Percentiles rank a stretch among this genome's conserved stretches.
Conservation (phyloP, 495 filamentous ascomycete species). For the Penicillium macrosclerotiorum region DNA sequence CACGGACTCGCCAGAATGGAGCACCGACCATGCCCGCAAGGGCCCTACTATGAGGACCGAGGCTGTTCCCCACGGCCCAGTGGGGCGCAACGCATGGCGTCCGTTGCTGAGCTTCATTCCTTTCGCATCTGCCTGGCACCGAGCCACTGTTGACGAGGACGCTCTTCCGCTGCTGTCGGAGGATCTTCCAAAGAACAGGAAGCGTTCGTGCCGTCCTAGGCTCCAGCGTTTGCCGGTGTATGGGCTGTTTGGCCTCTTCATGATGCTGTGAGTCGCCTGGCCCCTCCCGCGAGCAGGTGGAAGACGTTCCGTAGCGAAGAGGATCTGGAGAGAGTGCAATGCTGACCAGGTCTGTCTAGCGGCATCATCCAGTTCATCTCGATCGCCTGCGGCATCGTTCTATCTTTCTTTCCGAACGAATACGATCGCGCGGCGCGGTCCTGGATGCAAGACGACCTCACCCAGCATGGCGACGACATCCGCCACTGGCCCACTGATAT, state of each 20-base stretch:
- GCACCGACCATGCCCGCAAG: slow-evolving; percentile 7
- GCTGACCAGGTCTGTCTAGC: too few species aligned
- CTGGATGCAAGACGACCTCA: slow-evolving; percentile 45
- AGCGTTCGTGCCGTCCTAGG: slow-evolving; percentile 9
- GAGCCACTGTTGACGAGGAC: slow-evolving; percentile 9
- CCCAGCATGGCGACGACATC: slow-evolving; percentile 45
- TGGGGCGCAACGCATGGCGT: slow-evolving; percentile 20
- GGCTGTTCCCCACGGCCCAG: slow-evolving; percentile 6
- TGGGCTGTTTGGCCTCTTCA: slow-evolving; percentile 25
- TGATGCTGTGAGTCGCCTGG: slow-evolving; percentile 38
- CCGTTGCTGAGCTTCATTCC: slow-evolving; percentile 14
- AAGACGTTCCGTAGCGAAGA: too few species aligned
- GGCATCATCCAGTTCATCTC: slow-evolving; percentile 49
- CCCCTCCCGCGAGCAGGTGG: too few species aligned
- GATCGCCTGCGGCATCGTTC: slow-evolving; percentile 50
- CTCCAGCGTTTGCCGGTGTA: slow-evolving; percentile 19
- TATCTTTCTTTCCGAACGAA: slow-evolving; percentile 56
- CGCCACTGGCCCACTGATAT: slow-evolving; percentile 74
- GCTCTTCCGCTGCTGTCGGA: slow-evolving; percentile 22
- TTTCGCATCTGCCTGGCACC: slow-evolving; percentile 11
- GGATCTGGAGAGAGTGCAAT: too few species aligned
- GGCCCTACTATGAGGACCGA: slow-evolving; percentile 2
- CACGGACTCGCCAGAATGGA: slow-evolving; percentile 13
- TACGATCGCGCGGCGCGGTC: slow-evolving; percentile 44
- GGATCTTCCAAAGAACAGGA: background rate